A percentile compares a stretch with the other conserved stretches of the same genome.
Conservation (phyloP, 345 rosid species). For the Brassica carinata region DNA sequence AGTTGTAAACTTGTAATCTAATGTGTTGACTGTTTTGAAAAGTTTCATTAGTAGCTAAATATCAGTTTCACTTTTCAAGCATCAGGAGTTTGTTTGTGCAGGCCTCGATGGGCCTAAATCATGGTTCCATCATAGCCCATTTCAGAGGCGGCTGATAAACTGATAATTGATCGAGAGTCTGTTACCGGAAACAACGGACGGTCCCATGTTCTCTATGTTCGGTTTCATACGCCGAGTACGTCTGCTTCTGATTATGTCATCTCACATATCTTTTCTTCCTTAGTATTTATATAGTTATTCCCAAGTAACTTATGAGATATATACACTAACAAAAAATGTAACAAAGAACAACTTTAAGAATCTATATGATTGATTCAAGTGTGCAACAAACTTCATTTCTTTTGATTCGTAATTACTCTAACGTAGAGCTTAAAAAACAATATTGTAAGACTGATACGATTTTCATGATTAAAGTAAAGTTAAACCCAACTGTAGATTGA, state of each 20-base stretch:
- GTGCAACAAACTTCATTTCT: not conserved
- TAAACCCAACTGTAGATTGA: not conserved
- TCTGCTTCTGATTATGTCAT: constrained; percentile 9
- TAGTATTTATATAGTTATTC: not conserved
- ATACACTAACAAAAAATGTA: not conserved
- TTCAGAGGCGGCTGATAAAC: not conserved
- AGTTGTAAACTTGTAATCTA: not conserved
- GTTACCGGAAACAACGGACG: constrained; percentile 36
- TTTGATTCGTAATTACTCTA: not conserved
- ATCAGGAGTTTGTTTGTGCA: not conserved
- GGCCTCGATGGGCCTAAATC: not conserved
- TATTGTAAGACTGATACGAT: not conserved
- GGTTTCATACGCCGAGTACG: constrained; percentile 14
- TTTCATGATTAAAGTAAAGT: not conserved
- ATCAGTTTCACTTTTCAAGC: not conserved
- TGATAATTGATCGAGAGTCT: constrained; percentile 15
- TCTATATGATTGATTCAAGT: not conserved
- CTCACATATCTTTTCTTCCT: not conserved
- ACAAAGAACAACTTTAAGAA: not conserved
- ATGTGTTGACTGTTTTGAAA: not conserved
- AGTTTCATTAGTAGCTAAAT: not conserved
- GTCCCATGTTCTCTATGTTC: constrained; percentile 21
- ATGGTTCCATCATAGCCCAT: not conserved
- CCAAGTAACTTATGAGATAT: not conserved
- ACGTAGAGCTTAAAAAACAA: not conserved